Percentiles rank a stretch among this genome's conserved stretches.
These are phyloP conservation scores for Bolboschoenus planiculmis DNA, from an alignment of 176 grass and related monocot genomes.

Conservation along the genomic window DNA sequence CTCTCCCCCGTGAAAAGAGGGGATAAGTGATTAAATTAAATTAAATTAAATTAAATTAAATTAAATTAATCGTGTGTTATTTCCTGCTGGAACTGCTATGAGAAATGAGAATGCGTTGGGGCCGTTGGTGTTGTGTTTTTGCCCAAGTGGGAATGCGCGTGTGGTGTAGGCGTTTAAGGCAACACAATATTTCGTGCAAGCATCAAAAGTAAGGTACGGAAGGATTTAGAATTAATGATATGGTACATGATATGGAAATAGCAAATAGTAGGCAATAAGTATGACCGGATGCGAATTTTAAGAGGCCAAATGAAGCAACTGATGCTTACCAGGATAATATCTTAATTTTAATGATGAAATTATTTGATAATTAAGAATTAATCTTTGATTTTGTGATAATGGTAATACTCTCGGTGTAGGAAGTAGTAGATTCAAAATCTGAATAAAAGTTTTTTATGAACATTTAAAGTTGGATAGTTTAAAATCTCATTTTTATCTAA, in stretches of 20 bases:
- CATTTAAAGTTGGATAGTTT: no score
- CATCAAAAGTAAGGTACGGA: neutral
- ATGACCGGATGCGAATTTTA: neutral
- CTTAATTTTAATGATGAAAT: neutral
- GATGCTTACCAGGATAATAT: neutral
- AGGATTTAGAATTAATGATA: neutral
- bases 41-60: no score
- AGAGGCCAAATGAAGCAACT: neutral
- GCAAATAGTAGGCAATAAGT: neutral
- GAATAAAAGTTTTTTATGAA: no score
- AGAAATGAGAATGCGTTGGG: neutral
- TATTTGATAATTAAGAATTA: no score
- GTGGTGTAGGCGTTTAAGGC: neutral
- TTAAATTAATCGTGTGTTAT: neutral
- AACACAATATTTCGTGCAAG: neutral
- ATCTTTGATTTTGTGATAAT: no score
- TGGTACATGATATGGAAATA: neutral
- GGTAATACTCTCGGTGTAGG: no score
- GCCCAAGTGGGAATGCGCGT: neutral
- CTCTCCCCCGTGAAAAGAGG: neutral
- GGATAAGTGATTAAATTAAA: neutral
- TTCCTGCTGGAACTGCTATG: neutral
- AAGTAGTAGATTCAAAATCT: no score
- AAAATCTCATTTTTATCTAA: no score
- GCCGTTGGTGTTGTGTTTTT: neutral